phyloP scores from a whole-genome alignment of 192 early-diverging fungal species.

The Allomyces macrogynus region DNA sequence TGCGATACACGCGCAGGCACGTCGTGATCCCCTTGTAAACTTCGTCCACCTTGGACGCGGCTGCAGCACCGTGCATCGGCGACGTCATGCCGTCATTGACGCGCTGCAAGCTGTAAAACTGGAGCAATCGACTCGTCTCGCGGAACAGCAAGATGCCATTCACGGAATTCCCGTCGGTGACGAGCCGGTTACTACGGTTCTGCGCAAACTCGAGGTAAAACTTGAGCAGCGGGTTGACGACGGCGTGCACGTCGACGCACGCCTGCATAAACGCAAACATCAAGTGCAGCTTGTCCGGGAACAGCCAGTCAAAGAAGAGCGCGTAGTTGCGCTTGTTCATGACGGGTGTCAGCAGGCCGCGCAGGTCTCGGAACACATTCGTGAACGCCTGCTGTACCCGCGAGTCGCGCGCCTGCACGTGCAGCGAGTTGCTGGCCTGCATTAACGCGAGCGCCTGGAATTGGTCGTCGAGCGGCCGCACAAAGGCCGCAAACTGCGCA shows the following conservation, averaged over 20 bases:
- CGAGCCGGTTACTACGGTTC: slow-evolving; percentile 56
- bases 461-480: slow-evolving; percentile 23
- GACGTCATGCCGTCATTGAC: slow-evolving; percentile 1
- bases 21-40: slow-evolving; percentile 19
- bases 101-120: slow-evolving; percentile 27
- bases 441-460: slow-evolving; percentile 27
- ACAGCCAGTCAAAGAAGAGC: slow-evolving; percentile 74
- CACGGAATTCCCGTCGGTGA: slow-evolving; percentile 64
- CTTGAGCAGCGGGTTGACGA: slow-evolving; percentile 51
- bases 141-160: slow-evolving; percentile 80
- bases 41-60: slow-evolving; percentile 4
- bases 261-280: slow-evolving; percentile 45
- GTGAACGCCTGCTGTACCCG: slow-evolving; percentile 22
- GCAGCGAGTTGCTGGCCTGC: background rate
- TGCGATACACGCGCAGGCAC: background rate
- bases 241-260: slow-evolving; percentile 28
- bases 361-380: slow-evolving; percentile 50
- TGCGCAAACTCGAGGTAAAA: slow-evolving; percentile 62
- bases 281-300: slow-evolving; percentile 41
- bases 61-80: background rate
- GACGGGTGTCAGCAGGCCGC: slow-evolving; percentile 52
- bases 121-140: slow-evolving; percentile 49
- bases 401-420: background rate
- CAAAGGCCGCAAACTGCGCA: background rate
- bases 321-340: slow-evolving; percentile 32